Conservation (phyloP, 2,329 filamentous ascomycete genomes). For the Didymella sp. region DNA sequence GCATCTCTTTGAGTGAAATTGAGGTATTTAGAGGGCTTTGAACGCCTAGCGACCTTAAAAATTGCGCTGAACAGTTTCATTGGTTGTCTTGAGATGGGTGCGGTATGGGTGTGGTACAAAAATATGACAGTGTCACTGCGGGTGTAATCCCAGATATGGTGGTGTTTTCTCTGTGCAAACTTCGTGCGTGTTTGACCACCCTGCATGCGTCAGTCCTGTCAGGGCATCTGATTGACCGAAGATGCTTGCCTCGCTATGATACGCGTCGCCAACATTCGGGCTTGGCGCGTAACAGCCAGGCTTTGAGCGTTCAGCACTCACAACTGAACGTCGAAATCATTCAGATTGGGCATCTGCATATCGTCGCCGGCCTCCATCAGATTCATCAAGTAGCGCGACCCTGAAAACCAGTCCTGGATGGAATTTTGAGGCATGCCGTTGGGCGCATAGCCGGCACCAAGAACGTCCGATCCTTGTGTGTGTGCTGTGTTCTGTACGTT, state of each 20-base stretch:
- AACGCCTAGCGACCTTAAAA: background rate
- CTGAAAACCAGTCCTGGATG: conserved; percentile 70
- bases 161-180: no score
- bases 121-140: background rate
- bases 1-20: background rate
- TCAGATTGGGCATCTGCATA: conserved; percentile 43
- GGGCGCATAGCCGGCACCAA: conserved; percentile 6
- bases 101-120: background rate
- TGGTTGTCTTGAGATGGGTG: background rate
- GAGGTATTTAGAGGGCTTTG: background rate
- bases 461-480: conserved; percentile 18
- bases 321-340: conserved; percentile 10
- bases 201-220: background rate
- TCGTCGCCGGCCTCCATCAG: conserved; percentile 66
- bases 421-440: conserved; percentile 46
- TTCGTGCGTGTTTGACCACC: background rate
- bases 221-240: background rate
- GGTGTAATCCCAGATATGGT: no score
- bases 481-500: background rate
- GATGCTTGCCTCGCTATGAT: no score
- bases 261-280: no score
- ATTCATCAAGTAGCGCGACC: conserved; percentile 70
- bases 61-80: background rate
- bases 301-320: background rate
- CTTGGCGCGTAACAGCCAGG: background rate